Base-by-base conservation (phyloP, 805 yeast genomes). In the Lipomyces orientalis region DNA sequence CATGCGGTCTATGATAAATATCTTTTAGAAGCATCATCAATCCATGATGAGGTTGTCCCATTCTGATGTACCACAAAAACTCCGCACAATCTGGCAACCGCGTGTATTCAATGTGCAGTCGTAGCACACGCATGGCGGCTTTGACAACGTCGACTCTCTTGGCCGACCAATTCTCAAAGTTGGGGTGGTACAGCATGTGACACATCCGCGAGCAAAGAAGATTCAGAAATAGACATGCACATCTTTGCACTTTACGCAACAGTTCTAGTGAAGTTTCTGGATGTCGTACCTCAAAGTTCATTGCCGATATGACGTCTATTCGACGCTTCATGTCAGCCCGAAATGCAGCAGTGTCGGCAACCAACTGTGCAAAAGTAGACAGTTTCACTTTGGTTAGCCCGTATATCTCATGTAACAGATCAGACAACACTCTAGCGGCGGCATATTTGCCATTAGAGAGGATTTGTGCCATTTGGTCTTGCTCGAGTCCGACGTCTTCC, bases 21-120 rank as follows among this genome's bases (percentile, higher is more conserved):
- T 66, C 69, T 16, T 64, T 19, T 39, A 66, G 55, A 14, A 64
- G 59, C 25, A 66, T 63, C 37, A 61, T 58, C 52, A 64, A 57
- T 9, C 65, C 63, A 25, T 62, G 67, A 25, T 64, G 64, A 35
- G 64, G 70, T 0, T 68, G 66, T 5, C 35, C 37, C 10, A 58
- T 51, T 6, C 54, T 14, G 12, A 35, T 25, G 43, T 55, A 60
- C 67, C 70, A 66, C 5, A 60, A 16, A 22, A 46, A 46, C 39
- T 35, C 19, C 59, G 39, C 16, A 22, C 33, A 16, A 5, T 8
- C 35, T 5, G 64, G 66, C 16, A 46, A 35, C 10, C 57, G 25
- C 1, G 52, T 43, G 37, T 46, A 49, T 12, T 22, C 34, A 34
- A 60, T 55, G 52, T 64, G 64, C 12, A 60, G 43, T 29, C 61